Evolutionary conservation across 108 stramenopile genomes (phyloP).

Genomic region (Cyclotella kingstonii): DNA sequence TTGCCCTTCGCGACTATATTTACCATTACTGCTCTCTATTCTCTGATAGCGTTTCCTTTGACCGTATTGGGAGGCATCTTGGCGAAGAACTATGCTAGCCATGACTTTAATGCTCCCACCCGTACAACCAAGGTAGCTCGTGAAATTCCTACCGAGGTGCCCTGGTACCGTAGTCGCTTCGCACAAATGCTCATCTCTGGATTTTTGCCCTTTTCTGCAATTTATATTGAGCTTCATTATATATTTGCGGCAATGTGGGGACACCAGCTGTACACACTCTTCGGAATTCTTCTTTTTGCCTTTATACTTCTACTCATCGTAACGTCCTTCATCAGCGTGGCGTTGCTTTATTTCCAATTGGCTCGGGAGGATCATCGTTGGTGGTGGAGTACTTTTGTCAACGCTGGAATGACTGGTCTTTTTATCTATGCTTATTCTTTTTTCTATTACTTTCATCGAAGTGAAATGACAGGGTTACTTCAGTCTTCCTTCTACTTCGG

Average conservation of each 20-base stretch:
- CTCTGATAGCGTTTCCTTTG: slow-evolving; percentile 87
- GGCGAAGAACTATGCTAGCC: slow-evolving; percentile 81
- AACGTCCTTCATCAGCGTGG: slow-evolving; percentile 92
- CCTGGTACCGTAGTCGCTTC: slow-evolving; percentile 74
- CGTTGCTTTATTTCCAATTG: slow-evolving; percentile 96
- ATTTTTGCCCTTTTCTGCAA: slow-evolving; percentile 97
- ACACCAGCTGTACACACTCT: slow-evolving; percentile 98
- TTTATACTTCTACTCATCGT: slow-evolving; percentile 91
- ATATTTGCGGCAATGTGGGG: slow-evolving; percentile 99
- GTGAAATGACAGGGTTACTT: slow-evolving; percentile 92
- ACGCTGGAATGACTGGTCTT: slow-evolving; percentile 93
- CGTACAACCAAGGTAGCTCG: slow-evolving; percentile 97
- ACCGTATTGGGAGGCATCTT: slow-evolving; percentile 90
- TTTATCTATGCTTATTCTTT: slow-evolving; percentile 96
- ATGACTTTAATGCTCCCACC: slow-evolving; percentile 94
- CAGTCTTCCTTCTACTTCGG: slow-evolving; percentile 97
- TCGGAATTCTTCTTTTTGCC: slow-evolving; percentile 95
- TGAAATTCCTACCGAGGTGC: slow-evolving; percentile 86
- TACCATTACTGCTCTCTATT: slow-evolving; percentile 75
- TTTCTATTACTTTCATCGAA: slow-evolving; percentile 94
- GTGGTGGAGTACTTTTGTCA: slow-evolving; percentile 97
- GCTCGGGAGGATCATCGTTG: slow-evolving; percentile 96
- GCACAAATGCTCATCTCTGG: slow-evolving; percentile 91
- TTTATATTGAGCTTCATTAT: slow-evolving; percentile 98
- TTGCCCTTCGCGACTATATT: slow-evolving; percentile 93